Evolutionary conservation across 345 rosid genomes (phyloP), one percentile per base, ranked within the genome.

Genomic region (Euphorbia lathyris): DNA sequence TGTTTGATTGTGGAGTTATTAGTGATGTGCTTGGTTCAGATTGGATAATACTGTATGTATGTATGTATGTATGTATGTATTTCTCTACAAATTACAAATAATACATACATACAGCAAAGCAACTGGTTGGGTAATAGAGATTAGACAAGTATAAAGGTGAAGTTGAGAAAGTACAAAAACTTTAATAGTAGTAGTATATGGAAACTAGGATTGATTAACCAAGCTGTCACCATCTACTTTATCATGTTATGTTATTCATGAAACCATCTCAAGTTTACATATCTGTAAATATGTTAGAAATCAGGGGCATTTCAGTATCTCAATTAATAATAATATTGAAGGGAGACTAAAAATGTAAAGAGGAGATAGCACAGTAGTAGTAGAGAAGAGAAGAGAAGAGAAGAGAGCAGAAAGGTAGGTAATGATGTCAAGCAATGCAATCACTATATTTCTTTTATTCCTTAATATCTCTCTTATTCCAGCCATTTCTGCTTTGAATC

Each of bases 381-480:
- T n/a, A n/a, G n/a, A n/a, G n/a, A n/a, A n/a, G n/a, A n/a, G n/a
- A n/a, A 34, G 7, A 34, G 38, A 34, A 34, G 7, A 34, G 38
- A 34, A 77, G 51, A 63, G 73, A 76, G 58, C 7, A 60, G 62
- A 55, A 61, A 12, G 6, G 1, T 5, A 2, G 51, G 42, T 77
- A 78, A 79, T 78, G 80, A 86, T 83, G 85, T 82, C 87, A 78
- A 78, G 81, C 78, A 83, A 78, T 72, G 80, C 68, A 72, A 76
- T 86, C 58, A 75, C 78, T 57, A 55, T 75, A 78, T 64, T 85
- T 43, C 74, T 86, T 75, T 71, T 88, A 78, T 69, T 85, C 23
- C 78, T 86, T 43, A 78, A 74, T 57, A 59, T 85, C 73, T 76
- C 76, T 60, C 71, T 83, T 55, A 74, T 81, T 71, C 80, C 87